Conservation (phyloP, 2,329 filamentous ascomycete genomes). For the Verticillium nubilum region DNA sequence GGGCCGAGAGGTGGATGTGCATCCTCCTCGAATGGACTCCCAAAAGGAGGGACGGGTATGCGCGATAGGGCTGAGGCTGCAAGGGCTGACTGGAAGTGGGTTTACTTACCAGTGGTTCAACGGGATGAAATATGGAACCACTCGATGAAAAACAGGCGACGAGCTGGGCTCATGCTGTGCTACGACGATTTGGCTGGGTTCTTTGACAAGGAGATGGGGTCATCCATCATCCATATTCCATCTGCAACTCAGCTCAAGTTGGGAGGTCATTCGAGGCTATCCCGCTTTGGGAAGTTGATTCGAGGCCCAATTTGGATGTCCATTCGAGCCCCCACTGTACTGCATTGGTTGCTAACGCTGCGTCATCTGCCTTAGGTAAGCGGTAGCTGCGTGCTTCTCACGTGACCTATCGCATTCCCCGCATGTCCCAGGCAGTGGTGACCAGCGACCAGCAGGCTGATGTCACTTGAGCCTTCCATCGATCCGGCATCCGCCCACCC, state of each 20-base stretch:
- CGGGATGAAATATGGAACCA: no score
- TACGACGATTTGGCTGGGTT: not conserved
- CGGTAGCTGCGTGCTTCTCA: not conserved
- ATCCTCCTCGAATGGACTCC: not conserved
- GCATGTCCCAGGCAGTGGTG: not conserved
- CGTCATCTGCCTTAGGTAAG: not conserved
- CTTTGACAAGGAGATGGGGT: not conserved
- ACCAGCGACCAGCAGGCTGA: not conserved
- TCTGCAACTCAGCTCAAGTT: not conserved
- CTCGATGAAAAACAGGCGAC: not conserved
- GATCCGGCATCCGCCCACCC: not conserved
- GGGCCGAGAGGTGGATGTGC: not conserved
- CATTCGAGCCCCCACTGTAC: not conserved
- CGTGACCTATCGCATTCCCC: not conserved
- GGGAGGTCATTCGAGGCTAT: not conserved
- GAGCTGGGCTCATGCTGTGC: not conserved
- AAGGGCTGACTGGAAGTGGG: slow-evolving; percentile 3
- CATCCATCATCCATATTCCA: no score
- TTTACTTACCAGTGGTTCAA: no score
- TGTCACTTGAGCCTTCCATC: not conserved
- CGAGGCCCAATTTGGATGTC: not conserved
- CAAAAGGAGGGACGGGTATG: not conserved
- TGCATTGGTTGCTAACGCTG: not conserved
- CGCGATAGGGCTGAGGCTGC: slow-evolving; percentile 1
- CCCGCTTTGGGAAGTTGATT: not conserved